Evolutionary conservation across 371 early-diverging fungal species (phyloP), one percentile per base, ranked within the genome.

Genomic region (Apophysomyces trapeziformis): DNA sequence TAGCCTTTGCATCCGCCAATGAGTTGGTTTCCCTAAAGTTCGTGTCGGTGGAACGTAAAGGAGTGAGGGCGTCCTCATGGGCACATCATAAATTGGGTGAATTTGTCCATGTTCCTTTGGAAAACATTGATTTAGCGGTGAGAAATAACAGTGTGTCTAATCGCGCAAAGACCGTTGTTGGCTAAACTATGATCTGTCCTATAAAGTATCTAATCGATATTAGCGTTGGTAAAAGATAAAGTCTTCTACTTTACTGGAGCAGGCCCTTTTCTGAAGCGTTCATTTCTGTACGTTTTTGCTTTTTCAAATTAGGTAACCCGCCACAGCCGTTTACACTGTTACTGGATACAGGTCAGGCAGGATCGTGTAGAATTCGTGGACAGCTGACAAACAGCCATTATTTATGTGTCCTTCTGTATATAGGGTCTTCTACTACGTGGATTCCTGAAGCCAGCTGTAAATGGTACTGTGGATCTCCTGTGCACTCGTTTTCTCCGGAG

Each of bases 371-470:
- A 50, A 50, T 26, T 26, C 32, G 54, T 5, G 8, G 5, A 37
- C 0, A 26, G 13, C 4, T 36, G 14, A 35, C 5, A 35, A 8
- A n/a, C 11, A 9, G 38, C 6, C n/a, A 37, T 16, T 2, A 2
- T 26, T 26, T 26, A 26, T 26, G 1, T 26, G 32, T 26, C 0
- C 32, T 26, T 26, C 2, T 26, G 32, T 26, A 26, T 12, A 16
- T 12, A 72, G 74, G 82, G 0, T 82, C 82, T 0, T 82, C 82
- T 1, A 71, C 77, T 21, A 82, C 82, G 3, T 82, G 82, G 82
- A 76, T 82, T 0, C 79, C 82, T 18, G 43, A 67, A 2, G 32
- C 61, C 5, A 72, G 72, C 7, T 82, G 82, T 57, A 73, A 73
- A 35, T 62, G 61, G 1, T 63, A 57, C 13, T 82, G 82, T 57